A percentile compares a stretch with the other conserved stretches of the same genome.
These are phyloP conservation scores for Hymenotorrendiella dingleyae DNA, from an alignment of 2,329 filamentous ascomycete genomes.

Conservation along the genomic window DNA sequence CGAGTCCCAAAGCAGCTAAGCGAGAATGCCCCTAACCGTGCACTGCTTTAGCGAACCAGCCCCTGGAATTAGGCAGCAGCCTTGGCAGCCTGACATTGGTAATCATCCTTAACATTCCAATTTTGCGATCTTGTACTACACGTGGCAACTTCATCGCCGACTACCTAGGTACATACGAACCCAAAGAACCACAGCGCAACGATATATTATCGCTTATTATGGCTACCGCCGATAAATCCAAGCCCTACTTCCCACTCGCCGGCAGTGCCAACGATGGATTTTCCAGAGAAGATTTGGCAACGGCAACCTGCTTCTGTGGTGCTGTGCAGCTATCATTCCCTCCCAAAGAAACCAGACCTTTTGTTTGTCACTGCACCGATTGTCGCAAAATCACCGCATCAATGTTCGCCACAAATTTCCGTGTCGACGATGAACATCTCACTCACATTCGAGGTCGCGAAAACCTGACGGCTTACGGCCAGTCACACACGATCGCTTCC, in stretches of 20 bases:
- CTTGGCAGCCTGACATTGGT: no score
- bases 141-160: no score
- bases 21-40: no score
- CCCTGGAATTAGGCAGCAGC: no score
- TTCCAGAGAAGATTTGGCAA: slow-evolving; percentile 42
- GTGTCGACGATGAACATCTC: slow-evolving; percentile 39
- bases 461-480: slow-evolving; percentile 40
- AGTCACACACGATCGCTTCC: slow-evolving; percentile 40
- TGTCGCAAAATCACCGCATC: slow-evolving; percentile 58
- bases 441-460: slow-evolving; percentile 42
- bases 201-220: no score
- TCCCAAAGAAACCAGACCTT: slow-evolving; percentile 39
- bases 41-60: no score
- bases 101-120: no score
- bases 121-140: no score
- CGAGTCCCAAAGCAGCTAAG: no score
- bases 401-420: slow-evolving; percentile 57
- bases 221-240: slow-evolving; percentile 21
- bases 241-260: slow-evolving; percentile 35
- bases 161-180: no score
- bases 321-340: slow-evolving; percentile 48
- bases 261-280: slow-evolving; percentile 37
- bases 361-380: slow-evolving; percentile 56
- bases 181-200: no score
- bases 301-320: slow-evolving; percentile 54